Base-by-base conservation (phyloP, 768 basidiomycete genomes). In the Rhodotorula diobovata region DNA sequence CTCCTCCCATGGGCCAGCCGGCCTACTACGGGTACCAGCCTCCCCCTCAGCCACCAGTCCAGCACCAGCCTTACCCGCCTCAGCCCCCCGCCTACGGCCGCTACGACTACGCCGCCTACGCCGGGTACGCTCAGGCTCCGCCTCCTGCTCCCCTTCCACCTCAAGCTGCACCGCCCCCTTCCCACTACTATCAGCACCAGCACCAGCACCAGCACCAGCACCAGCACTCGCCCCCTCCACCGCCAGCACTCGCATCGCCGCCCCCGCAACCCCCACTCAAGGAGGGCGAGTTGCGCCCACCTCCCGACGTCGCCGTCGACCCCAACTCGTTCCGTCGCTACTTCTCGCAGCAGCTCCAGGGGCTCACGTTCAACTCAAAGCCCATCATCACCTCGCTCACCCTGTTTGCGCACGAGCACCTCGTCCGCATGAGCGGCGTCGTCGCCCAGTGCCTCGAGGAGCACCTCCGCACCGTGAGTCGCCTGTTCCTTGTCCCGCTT, bases 331-430 rank as follows among this genome's bases (percentile, higher is more conserved):
- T 92, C 80, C 87, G 91, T 75, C 86, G 87, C 82, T 90, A 91
- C 82, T 92, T 89, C 81, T 78, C 85, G 66, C 80, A 82, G 53
- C 87, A 90, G 71, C 87, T 96, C 65, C 83, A 86, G 77, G 87
- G 88, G 73, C 88, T 99, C 73, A 91, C 88, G 62, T 88, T 93
- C 84, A 99, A 98, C 82, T 95, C 93, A 76, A 88, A 93, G 78
- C 89, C 92, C 18, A 87, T 96, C 72, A 99, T 99, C 74, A 92
- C 96, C 82, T 86, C 85, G 71, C 82, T 99, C 25, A 97, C 96
- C 45, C 88, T 93, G 85, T 86, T 90, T 76, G 95, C 96, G 63
- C 90, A 92, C 82, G 90, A 95, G 66, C 89, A 90, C 79, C 81
- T 85, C 50, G 34, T 74, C 4, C 86, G 89, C 54, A 91, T 87